A percentile compares a stretch with the other conserved stretches of the same genome.
phyloP scores from a whole-genome alignment of 2,329 filamentous ascomycete genomes.

The Talaromyces funiculosus region DNA sequence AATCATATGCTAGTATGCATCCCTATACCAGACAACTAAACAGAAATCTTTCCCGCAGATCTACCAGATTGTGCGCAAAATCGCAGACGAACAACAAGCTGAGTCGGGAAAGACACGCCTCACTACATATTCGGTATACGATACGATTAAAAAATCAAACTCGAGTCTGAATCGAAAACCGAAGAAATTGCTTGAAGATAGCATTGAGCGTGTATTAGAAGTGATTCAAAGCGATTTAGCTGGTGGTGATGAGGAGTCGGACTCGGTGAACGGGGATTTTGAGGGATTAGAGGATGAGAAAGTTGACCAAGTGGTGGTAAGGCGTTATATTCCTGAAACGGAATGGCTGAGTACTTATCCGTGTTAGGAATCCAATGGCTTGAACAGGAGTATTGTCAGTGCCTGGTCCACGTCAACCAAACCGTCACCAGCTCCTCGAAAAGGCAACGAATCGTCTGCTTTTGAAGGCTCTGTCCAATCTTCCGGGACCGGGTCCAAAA shows the following conservation, averaged over 20 bases:
- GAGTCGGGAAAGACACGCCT: conserved; percentile 47
- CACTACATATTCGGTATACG: conserved; percentile 62
- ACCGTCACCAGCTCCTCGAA: conserved; percentile 19
- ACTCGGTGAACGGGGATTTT: conserved; percentile 47
- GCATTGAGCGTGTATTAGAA: conserved; percentile 74
- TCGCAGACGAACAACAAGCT: conserved; percentile 61
- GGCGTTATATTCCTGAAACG: conserved; percentile 11
- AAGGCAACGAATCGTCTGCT: conserved; percentile 24
- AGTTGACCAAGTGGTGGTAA: conserved; percentile 12
- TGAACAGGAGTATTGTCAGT: conserved; percentile 61
- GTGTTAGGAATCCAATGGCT: conserved; percentile 50
- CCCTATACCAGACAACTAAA: conserved; percentile 9
- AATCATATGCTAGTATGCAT: background rate
- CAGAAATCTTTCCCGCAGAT: conserved; percentile 42
- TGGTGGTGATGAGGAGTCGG: conserved; percentile 50
- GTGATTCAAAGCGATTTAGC: conserved; percentile 62
- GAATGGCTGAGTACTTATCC: background rate
- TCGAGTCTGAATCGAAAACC: conserved; percentile 77
- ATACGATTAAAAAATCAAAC: conserved; percentile 77
- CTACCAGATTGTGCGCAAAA: conserved; percentile 71
- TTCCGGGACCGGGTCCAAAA: conserved; percentile 36
- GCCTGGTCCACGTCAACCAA: conserved; percentile 48
- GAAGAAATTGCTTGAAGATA: conserved; percentile 75
- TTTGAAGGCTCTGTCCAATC: conserved; percentile 19
- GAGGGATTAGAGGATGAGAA: conserved; percentile 44